Percentiles rank a stretch among this genome's conserved stretches.
These are phyloP conservation scores for Hypoxylon subgilvum DNA, from an alignment of 495 filamentous ascomycete species.

Conservation along the genomic window DNA sequence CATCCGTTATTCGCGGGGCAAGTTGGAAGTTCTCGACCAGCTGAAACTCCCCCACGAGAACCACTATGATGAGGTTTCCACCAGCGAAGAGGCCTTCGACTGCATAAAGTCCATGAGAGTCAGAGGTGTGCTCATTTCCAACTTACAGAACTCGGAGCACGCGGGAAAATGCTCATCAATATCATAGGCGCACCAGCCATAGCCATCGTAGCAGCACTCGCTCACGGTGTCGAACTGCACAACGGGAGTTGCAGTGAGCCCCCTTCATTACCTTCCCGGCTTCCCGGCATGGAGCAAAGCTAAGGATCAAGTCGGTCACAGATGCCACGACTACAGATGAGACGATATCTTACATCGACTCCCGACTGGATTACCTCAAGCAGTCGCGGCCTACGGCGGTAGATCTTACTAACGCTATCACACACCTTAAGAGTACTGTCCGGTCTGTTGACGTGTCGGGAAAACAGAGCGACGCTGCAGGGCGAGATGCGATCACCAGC, in stretches of 20 bases:
- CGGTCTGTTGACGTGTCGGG: constrained; percentile 42
- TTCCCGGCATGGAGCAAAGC: too few relatives aligned
- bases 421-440: constrained; percentile 71
- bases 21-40: constrained; percentile 87
- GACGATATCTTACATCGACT: constrained; percentile 68
- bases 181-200: constrained; percentile 81
- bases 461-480: constrained; percentile 41
- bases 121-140: constrained; percentile 53
- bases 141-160: background rate
- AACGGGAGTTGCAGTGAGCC: constrained; percentile 56
- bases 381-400: constrained; percentile 91
- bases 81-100: constrained; percentile 83
- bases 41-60: constrained; percentile 85
- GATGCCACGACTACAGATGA: constrained; percentile 58
- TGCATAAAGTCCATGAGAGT: constrained; percentile 95
- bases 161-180: constrained; percentile 1
- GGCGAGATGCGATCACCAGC: constrained; percentile 55
- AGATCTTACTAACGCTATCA: constrained; percentile 87
- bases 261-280: background rate
- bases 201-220: constrained; percentile 91
- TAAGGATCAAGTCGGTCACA: constrained; percentile 5
- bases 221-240: constrained; percentile 76
- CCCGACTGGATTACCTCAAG: constrained; percentile 80
- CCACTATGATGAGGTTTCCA: constrained; percentile 75
- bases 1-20: constrained; percentile 80